These are phyloP conservation scores for Fusarium udum DNA, from an alignment of 2,329 filamentous ascomycete genomes.

Conservation along the genomic window DNA sequence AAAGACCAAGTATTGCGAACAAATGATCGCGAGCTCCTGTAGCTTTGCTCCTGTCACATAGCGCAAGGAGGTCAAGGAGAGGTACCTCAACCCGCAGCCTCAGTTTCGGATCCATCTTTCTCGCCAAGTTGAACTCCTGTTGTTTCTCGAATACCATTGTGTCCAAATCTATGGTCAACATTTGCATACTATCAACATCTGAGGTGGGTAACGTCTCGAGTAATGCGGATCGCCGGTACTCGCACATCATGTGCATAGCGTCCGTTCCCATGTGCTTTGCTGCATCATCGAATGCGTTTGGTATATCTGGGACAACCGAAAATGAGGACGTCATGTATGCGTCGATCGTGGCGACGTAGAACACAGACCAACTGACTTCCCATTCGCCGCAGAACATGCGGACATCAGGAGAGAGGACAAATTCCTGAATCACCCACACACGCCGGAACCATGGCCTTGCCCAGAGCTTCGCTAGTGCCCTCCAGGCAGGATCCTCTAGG, in stretches of 20 bases:
- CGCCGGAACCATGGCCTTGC: background rate
- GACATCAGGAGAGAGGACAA: background rate
- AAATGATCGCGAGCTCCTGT: background rate
- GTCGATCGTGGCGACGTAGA: background rate
- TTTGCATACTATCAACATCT: background rate
- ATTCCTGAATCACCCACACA: background rate
- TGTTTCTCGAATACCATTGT: background rate
- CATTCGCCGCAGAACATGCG: background rate
- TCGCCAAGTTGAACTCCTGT: background rate
- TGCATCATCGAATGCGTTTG: background rate
- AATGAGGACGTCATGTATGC: background rate
- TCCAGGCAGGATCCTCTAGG: rapidly evolving
- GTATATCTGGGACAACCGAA: background rate
- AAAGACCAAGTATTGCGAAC: rapidly evolving
- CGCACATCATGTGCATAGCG: background rate
- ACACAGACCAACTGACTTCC: background rate
- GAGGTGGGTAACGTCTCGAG: rapidly evolving
- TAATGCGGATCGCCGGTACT: background rate
- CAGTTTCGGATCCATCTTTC: background rate
- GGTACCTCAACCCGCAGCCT: background rate
- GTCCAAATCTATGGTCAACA: background rate
- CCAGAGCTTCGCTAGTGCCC: background rate
- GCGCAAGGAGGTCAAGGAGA: background rate
- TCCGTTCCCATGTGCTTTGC: background rate
- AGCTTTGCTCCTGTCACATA: background rate